Percentiles rank a stretch among this genome's conserved stretches.
These are phyloP conservation scores for Aspergillus mulundensis DNA, from an alignment of 495 filamentous ascomycete genomes.

Conservation along the genomic window DNA sequence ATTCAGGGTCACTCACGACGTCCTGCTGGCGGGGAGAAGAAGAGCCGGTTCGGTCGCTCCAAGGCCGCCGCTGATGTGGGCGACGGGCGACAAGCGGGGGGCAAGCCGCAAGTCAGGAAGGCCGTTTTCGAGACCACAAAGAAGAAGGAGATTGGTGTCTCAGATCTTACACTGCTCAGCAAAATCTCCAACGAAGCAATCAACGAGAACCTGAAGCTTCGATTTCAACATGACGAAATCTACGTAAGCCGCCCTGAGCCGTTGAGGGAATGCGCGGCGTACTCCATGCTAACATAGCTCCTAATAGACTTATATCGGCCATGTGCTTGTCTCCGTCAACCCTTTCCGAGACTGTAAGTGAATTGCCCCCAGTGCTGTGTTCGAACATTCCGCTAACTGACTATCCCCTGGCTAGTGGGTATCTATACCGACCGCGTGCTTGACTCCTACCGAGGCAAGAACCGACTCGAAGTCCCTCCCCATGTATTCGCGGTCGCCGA, in stretches of 20 bases:
- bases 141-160: conserved; percentile 99
- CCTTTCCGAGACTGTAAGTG: conserved; percentile 86
- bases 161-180: conserved; percentile 93
- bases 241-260: conserved; percentile 58
- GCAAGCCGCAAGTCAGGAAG: conserved; percentile 79
- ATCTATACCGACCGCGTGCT: conserved; percentile 96
- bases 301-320: conserved; percentile 90
- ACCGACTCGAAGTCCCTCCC: conserved; percentile 89
- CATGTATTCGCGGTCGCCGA: conserved; percentile 99
- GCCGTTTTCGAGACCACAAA: conserved; percentile 91
- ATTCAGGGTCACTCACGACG: conserved; percentile 47
- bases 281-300: conserved; percentile 25
- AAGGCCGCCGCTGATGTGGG: conserved; percentile 46
- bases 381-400: conserved; percentile 14
- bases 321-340: conserved; percentile 99
- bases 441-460: conserved; percentile 90
- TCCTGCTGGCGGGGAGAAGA: conserved; percentile 46
- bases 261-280: conserved; percentile 14
- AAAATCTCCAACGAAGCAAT: conserved; percentile 99
- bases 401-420: conserved; percentile 56
- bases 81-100: conserved; percentile 43
- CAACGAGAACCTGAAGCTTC: conserved; percentile 96
- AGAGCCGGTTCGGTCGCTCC: conserved; percentile 46
- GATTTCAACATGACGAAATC: conserved; percentile 94
- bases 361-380: conserved; percentile 7